Percentiles rank a stretch among this genome's conserved stretches.
Evolutionary conservation across 139 green algal species (phyloP).

Genomic region (Coelastrella sp.): DNA sequence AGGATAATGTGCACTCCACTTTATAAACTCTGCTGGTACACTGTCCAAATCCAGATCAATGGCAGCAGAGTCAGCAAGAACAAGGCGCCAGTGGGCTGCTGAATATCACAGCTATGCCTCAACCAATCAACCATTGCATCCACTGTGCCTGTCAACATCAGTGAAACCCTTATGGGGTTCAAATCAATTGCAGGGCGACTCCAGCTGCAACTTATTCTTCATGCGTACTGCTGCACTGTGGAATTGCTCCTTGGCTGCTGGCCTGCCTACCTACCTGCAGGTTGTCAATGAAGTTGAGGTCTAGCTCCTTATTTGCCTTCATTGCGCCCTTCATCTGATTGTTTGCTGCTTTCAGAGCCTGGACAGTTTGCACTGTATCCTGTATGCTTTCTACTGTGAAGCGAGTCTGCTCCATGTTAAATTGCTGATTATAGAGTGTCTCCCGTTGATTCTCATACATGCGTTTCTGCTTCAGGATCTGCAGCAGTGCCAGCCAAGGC

Average conservation of each 20-base stretch:
- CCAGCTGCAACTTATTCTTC: no score
- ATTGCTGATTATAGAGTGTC: constrained; percentile 96
- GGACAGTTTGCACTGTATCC: constrained; percentile 71
- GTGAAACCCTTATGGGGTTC: no score
- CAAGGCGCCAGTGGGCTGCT: no score
- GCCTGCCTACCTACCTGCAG: constrained; percentile 72
- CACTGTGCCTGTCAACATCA: no score
- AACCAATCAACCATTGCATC: no score
- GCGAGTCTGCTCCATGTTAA: constrained; percentile 94
- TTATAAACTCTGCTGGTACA: no score
- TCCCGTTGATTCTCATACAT: constrained; percentile 96
- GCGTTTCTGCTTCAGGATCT: constrained; percentile 96
- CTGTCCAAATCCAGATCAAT: no score
- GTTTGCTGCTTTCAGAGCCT: constrained; percentile 82
- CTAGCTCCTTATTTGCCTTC: constrained; percentile 91
- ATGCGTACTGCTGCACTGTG: not conserved
- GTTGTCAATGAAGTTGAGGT: constrained; percentile 96
- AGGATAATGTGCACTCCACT: no score
- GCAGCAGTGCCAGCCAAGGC: not conserved
- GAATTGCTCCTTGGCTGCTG: no score
- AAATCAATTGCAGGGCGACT: no score
- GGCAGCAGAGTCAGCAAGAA: no score
- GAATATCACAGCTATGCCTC: no score
- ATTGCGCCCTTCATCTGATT: constrained; percentile 91
- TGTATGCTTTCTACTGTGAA: constrained; percentile 80